Base-by-base conservation (phyloP, 2,329 filamentous ascomycete genomes). In the Colletotrichum brevisporum region DNA sequence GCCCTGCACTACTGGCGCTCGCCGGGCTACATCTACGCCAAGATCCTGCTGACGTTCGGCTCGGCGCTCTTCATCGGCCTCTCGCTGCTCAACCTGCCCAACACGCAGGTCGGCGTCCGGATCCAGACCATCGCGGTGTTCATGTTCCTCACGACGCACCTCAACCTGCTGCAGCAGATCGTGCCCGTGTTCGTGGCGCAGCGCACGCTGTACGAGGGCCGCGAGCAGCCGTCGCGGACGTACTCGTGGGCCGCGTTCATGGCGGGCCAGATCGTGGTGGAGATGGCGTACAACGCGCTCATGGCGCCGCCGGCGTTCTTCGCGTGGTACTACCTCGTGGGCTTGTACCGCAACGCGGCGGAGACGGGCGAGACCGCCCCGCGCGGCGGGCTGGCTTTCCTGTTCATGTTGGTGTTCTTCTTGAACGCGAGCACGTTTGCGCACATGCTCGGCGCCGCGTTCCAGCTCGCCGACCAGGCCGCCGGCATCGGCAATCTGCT, bases 1-100 rank as follows among this genome's bases (percentile, higher is more conserved):
- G 93, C 93, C 78, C 85, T 91, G 74, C 92, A 94, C 77, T 93
- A 93, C 82, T 95, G 92, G 92, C 88, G 92, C 60, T 92, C 86
- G 1, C 92, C 92, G 0, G 84, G 86, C 2, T 95, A 94, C 79
- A 90, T 95, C 74, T 94, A 92, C 80, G 88, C 89, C 56, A 94
- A 94, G 80, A 73, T 86, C 1, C 78, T 85, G 1, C 85, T 93
- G 43, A 89, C 86, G 70, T 80, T 86, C 41, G 76, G 84, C 18
- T 63, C 75, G 16, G 77, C 66, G n/a, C 66, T 69, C 18, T 92
- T 92, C 78, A 90, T 93, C 68, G 91, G 91, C 1, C 89, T 92
- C 74, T 91, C 89, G 0, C 91, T 93, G 75, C 89, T 87, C 77
- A 86, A 90, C 26, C 84, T 88, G 3, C 82, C 87, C 27, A 86